A percentile compares a stretch with the other conserved stretches of the same genome.
Conservation (phyloP, 441 rosid genomes). For the Rhodomyrtus psidioides region DNA sequence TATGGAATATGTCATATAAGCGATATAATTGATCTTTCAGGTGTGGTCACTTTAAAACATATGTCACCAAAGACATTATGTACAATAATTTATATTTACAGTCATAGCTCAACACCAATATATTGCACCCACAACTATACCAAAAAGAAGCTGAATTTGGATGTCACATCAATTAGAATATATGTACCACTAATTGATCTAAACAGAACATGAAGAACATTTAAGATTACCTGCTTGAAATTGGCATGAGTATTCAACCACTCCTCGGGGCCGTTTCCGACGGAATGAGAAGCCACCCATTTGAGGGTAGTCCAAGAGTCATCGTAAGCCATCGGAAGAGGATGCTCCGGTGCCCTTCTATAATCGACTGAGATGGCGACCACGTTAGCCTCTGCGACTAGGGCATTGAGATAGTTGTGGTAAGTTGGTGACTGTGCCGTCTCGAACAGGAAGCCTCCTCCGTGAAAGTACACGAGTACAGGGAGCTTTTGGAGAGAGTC, state of each 20-base stretch:
- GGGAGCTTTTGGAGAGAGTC: slow-evolving; percentile 1
- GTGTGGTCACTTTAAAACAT: too few relatives aligned
- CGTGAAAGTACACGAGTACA: slow-evolving; percentile 12
- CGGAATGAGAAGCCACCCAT: slow-evolving; percentile 15
- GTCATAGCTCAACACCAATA: too few relatives aligned
- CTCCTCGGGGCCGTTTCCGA: slow-evolving; percentile 8
- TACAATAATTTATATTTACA: too few relatives aligned
- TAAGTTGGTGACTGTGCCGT: slow-evolving; percentile 1
- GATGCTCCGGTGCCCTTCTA: slow-evolving; percentile 8
- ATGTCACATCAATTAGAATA: too few relatives aligned
- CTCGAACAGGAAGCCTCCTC: slow-evolving; percentile 12
- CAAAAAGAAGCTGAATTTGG: too few relatives aligned
- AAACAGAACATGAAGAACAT: too few relatives aligned
- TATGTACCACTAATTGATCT: too few relatives aligned
- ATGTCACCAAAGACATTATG: too few relatives aligned
- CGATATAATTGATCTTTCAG: too few relatives aligned
- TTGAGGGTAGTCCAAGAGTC: slow-evolving; percentile 11
- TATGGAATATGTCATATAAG: too few relatives aligned
- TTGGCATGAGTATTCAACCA: slow-evolving; percentile 15
- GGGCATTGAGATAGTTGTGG: background rate
- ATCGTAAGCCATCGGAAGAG: slow-evolving; percentile 12
- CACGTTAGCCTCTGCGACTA: slow-evolving; percentile 1
- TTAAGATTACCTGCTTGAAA: slow-evolving; percentile 3
- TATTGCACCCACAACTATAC: too few relatives aligned
- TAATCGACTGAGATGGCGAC: slow-evolving; percentile 13